These are phyloP conservation scores for Phaeosphaeriaceae sp. DNA, from an alignment of 2,329 filamentous ascomycete genomes.

Conservation along the genomic window DNA sequence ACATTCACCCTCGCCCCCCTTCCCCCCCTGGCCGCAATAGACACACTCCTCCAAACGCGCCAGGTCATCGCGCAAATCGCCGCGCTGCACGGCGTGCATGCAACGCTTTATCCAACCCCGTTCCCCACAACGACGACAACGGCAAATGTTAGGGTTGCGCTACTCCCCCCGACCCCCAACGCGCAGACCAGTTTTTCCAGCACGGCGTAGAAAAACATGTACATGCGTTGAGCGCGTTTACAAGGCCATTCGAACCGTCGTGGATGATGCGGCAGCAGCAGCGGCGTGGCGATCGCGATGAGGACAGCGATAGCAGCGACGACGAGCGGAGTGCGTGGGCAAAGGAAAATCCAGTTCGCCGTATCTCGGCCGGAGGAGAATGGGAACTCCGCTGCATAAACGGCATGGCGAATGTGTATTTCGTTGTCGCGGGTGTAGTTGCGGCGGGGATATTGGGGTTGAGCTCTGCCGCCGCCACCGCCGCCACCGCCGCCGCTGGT, in stretches of 20 bases:
- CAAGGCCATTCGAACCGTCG: constrained; percentile 50
- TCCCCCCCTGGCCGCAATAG: constrained; percentile 70
- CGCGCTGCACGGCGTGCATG: constrained; percentile 65
- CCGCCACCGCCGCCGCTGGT: no score
- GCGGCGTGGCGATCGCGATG: constrained; percentile 76
- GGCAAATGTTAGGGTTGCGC: constrained; percentile 72
- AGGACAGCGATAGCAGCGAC: constrained; percentile 84
- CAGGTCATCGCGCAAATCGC: constrained; percentile 72
- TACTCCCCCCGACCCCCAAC: constrained; percentile 62
- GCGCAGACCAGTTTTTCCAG: constrained; percentile 53
- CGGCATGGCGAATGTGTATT: constrained; percentile 78
- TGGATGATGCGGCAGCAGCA: constrained; percentile 73
- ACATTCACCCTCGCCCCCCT: constrained; percentile 73
- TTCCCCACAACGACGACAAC: constrained; percentile 67
- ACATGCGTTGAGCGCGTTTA: no score
- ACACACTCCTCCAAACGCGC: constrained; percentile 72
- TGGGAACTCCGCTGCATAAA: constrained; percentile 85
- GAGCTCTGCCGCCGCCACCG: constrained; percentile 33
- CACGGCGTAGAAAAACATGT: no score
- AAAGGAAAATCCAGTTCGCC: constrained; percentile 73
- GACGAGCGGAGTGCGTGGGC: constrained; percentile 80
- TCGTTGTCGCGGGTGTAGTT: constrained; percentile 68
- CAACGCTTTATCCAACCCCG: constrained; percentile 78
- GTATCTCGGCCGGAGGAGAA: constrained; percentile 67
- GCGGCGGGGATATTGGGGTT: constrained; percentile 66